Percentiles rank a stretch among this genome's conserved stretches.
phyloP scores from a whole-genome alignment of 208 protist species.

The Leishmania amazonensis region DNA sequence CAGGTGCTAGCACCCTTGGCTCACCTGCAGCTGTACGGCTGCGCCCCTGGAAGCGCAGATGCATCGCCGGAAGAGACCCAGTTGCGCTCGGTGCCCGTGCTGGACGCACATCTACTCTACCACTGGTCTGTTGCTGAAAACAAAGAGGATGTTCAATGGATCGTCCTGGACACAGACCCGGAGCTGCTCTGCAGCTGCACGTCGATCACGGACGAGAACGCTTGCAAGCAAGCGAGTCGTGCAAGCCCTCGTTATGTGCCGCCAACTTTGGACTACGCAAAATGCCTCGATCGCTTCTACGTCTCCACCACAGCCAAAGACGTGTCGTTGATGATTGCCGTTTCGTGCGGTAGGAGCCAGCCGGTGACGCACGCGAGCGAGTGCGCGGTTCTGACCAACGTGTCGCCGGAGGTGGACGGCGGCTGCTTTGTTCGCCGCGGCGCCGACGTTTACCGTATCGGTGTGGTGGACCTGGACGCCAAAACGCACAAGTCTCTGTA shows the following conservation, averaged over 20 bases:
- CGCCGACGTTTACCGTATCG: constrained; percentile 47
- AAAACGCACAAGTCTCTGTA: constrained; percentile 72
- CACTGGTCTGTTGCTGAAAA: constrained; percentile 50
- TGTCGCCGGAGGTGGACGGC: constrained; percentile 11
- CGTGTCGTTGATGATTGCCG: constrained; percentile 61
- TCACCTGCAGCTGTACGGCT: constrained; percentile 61
- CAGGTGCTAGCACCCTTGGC: constrained; percentile 39
- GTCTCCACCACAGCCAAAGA: constrained; percentile 72
- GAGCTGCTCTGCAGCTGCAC: constrained; percentile 23
- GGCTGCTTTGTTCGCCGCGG: constrained; percentile 27
- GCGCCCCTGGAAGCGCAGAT: constrained; percentile 6
- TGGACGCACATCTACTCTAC: constrained; percentile 70
- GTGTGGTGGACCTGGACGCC: constrained; percentile 72
- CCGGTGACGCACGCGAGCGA: constrained; percentile 5
- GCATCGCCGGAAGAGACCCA: constrained; percentile 6
- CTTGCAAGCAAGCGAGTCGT: neutral
- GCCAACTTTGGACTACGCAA: constrained; percentile 36
- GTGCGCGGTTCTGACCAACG: neutral
- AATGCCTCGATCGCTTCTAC: constrained; percentile 70
- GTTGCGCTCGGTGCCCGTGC: constrained; percentile 23
- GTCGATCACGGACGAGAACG: neutral
- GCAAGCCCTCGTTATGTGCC: constrained; percentile 3
- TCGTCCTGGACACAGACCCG: constrained; percentile 26
- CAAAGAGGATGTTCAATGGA: constrained; percentile 39
- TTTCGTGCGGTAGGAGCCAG: constrained; percentile 23